Evolutionary conservation across 1,284 basidiomycete genomes (phyloP), one percentile per base, ranked within the genome.

Genomic region (Cryptococcus neoformans): DNA sequence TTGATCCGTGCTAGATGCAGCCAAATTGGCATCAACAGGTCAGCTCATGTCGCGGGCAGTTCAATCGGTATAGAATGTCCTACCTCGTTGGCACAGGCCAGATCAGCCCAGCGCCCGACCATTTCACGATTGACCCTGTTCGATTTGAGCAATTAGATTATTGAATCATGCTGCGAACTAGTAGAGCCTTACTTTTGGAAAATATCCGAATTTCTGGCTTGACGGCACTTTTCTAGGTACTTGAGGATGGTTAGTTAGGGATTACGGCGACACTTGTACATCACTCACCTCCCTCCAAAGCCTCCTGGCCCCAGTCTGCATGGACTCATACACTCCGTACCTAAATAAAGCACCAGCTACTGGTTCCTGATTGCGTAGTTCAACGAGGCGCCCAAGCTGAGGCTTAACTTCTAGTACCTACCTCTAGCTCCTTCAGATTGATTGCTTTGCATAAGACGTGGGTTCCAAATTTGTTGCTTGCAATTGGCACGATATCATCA

Each of bases 391-490:
- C 21, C 42, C n/a, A 21, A n/a, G 7, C 42, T n/a, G 12, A 12
- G 40, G 4, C 40, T 14, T 10, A 28, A n/a, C 11, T 41, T 41
- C 40, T 41, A 36, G 4, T 10, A 3, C 49, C 12, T 44, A 45
- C 46, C 63, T 75, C 72, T 4, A 75, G 62, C 54, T 75, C 73
- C 53, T 66, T 69, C 36, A 69, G 57, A 2, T 64, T 55, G 21
- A 75, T 59, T 4, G 72, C 73, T 49, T 73, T 73, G 56, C 71
- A 70, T 38, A 75, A 59, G n/a, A 75, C 73, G 49, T 75, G 73
- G 1, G 70, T 72, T 1, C 73, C 73, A 58, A 73, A 73, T 48
- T 73, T 73, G 60, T 73, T 68, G 56, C 71, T 72, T 10, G 73
- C 73, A 51, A 75, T 75, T 28, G 65, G 51, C 17, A 75, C 66